phyloP scores from a whole-genome alignment of 805 yeast genomes.

The Saccharomycopsis guyanensis region DNA sequence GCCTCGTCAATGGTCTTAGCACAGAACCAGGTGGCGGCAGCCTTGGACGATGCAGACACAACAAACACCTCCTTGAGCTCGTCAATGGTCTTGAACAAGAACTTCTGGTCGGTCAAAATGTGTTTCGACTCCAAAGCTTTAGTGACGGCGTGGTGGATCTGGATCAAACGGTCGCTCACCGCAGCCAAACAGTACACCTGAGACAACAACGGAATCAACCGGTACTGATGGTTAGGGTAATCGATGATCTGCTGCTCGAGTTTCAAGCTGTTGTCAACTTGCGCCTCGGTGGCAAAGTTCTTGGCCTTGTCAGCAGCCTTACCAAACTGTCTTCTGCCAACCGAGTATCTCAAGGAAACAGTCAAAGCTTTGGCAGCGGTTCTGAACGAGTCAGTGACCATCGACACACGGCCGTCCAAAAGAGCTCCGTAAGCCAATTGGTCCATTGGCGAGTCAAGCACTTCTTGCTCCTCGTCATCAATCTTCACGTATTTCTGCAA shows the following conservation, averaged over 20 bases:
- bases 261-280: conserved; percentile 8
- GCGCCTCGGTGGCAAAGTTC: conserved; percentile 6
- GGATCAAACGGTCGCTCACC: conserved; percentile 51
- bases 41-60: conserved; percentile 80
- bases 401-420: conserved; percentile 80
- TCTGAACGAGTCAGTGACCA: conserved; percentile 82
- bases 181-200: conserved; percentile 69
- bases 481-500: conserved; percentile 73
- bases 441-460: conserved; percentile 73
- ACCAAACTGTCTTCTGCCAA: conserved; percentile 82
- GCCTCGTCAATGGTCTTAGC: conserved; percentile 78
- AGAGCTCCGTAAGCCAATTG: conserved; percentile 85
- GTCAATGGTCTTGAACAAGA: conserved; percentile 37
- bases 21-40: conserved; percentile 83
- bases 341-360: conserved; percentile 82
- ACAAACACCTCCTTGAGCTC: conserved; percentile 73
- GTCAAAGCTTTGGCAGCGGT: conserved; percentile 73
- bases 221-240: conserved; percentile 83
- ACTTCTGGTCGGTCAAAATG: conserved; percentile 27
- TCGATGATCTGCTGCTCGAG: conserved; percentile 68
- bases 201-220: conserved; percentile 80
- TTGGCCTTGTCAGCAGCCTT: conserved; percentile 30
- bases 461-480: conserved; percentile 56
- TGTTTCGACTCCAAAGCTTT: conserved; percentile 39
- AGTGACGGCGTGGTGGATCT: conserved; percentile 43